Evolutionary conservation across 306 rosid species (phyloP).

Genomic region (Abrus pulchellus): DNA sequence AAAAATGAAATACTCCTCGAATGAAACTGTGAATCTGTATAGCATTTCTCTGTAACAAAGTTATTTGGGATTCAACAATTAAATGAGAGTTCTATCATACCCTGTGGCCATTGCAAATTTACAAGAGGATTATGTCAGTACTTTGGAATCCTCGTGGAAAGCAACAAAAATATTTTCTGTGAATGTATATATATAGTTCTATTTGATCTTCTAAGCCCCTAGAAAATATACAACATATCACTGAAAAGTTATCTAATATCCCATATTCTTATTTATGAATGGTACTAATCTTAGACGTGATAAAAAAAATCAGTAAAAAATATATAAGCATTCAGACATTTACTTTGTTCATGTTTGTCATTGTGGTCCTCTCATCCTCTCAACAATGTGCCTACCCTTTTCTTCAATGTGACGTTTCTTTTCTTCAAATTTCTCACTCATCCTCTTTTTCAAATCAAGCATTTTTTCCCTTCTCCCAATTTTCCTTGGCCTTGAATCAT

Average conservation of each 20-base stretch:
- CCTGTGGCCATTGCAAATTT: slow-evolving; percentile 39
- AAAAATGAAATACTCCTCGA: slow-evolving; percentile 33
- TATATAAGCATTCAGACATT: slow-evolving; percentile 36
- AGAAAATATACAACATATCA: slow-evolving; percentile 45
- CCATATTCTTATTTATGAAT: slow-evolving; percentile 41
- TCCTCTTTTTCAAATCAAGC: slow-evolving; percentile 76
- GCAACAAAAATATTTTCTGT: slow-evolving; percentile 22
- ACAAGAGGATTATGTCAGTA: slow-evolving; percentile 40
- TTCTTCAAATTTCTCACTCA: slow-evolving; percentile 92
- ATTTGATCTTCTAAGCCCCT: slow-evolving; percentile 43
- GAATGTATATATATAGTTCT: slow-evolving; percentile 29
- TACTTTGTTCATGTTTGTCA: slow-evolving; percentile 47
- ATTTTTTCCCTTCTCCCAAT: slow-evolving; percentile 80
- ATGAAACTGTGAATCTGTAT: slow-evolving; percentile 35
- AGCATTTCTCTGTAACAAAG: slow-evolving; percentile 27
- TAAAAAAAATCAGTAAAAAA: slow-evolving; percentile 42
- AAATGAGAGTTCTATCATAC: slow-evolving; percentile 40
- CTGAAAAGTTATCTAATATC: slow-evolving; percentile 41
- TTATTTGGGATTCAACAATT: slow-evolving; percentile 38
- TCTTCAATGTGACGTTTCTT: slow-evolving; percentile 84
- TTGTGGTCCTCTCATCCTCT: slow-evolving; percentile 86
- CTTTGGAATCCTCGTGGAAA: slow-evolving; percentile 26
- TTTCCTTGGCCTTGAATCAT: slow-evolving; percentile 65
- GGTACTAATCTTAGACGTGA: slow-evolving; percentile 31
- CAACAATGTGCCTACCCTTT: slow-evolving; percentile 78